phyloP scores from a whole-genome alignment of 83 land plant genomes.

The Picea abies region DNA sequence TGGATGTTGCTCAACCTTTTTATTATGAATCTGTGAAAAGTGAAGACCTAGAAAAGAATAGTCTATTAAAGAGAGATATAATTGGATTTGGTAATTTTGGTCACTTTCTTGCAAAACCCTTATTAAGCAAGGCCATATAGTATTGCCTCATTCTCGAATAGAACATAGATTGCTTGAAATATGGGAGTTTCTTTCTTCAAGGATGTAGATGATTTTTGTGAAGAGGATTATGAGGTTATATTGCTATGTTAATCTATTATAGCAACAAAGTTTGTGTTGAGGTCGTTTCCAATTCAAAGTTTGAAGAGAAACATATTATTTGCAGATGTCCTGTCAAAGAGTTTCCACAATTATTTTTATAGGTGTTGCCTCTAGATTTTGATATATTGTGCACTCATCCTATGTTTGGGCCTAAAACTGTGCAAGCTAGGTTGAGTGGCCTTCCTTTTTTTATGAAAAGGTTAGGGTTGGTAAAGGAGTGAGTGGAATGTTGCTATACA shows the following conservation, averaged over 20 bases:
- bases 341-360: constrained; percentile 69
- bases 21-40: constrained; percentile 16
- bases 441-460: constrained; percentile 78
- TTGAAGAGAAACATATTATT: constrained; percentile 65
- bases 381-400: constrained; percentile 88
- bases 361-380: constrained; percentile 59
- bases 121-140: constrained; percentile 66
- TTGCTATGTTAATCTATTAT: constrained; percentile 75
- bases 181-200: constrained; percentile 58
- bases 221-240: constrained; percentile 84
- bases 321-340: constrained; percentile 87
- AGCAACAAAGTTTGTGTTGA: constrained; percentile 60
- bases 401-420: constrained; percentile 87
- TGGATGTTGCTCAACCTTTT: constrained; percentile 38
- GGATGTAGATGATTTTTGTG: constrained; percentile 82
- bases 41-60: background rate
- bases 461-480: constrained; percentile 54
- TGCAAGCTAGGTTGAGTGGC: constrained; percentile 55
- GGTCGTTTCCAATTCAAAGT: constrained; percentile 62
- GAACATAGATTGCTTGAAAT: constrained; percentile 36
- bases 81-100: constrained; percentile 93
- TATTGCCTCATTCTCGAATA: constrained; percentile 69
- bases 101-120: constrained; percentile 74
- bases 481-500: constrained; percentile 47
- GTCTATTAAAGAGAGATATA: constrained; percentile 66